These are phyloP conservation scores for Voacanga thouarsii DNA, from an alignment of 257 asterid genomes.

Conservation along the genomic window DNA sequence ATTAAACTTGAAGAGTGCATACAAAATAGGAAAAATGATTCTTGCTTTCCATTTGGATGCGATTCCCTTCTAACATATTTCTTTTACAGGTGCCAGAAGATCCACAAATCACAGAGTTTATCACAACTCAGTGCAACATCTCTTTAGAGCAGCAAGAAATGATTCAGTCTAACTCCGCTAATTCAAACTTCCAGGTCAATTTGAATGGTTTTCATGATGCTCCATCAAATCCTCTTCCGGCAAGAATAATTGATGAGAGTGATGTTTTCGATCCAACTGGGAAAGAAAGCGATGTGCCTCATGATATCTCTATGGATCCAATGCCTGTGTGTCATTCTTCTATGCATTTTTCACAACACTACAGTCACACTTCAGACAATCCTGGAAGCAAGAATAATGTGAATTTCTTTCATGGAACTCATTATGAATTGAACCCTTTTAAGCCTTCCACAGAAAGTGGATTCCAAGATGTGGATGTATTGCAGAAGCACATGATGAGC, in stretches of 20 bases:
- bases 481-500: constrained; percentile 29
- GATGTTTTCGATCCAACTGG: constrained; percentile 9
- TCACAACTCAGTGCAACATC: constrained; percentile 49
- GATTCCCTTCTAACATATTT: not conserved
- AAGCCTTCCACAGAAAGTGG: constrained; percentile 28
- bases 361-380: constrained; percentile 22
- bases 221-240: constrained; percentile 12
- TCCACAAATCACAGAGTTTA: constrained; percentile 48
- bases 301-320: constrained; percentile 13
- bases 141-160: constrained; percentile 49
- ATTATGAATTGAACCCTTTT: constrained; percentile 28
- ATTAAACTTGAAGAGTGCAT: not conserved
- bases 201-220: constrained; percentile 12
- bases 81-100: constrained; percentile 62
- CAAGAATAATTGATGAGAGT: constrained; percentile 22
- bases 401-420: constrained; percentile 41
- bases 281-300: constrained; percentile 18
- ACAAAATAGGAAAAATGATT: not conserved
- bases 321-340: constrained; percentile 18
- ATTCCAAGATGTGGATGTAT: constrained; percentile 29
- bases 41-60: not conserved
- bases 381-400: constrained; percentile 17
- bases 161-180: constrained; percentile 27
- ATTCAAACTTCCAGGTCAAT: constrained; percentile 16
- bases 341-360: constrained; percentile 20